Conservation (phyloP, 2,329 filamentous ascomycete genomes). For the Ophiostoma tasmaniense region DNA sequence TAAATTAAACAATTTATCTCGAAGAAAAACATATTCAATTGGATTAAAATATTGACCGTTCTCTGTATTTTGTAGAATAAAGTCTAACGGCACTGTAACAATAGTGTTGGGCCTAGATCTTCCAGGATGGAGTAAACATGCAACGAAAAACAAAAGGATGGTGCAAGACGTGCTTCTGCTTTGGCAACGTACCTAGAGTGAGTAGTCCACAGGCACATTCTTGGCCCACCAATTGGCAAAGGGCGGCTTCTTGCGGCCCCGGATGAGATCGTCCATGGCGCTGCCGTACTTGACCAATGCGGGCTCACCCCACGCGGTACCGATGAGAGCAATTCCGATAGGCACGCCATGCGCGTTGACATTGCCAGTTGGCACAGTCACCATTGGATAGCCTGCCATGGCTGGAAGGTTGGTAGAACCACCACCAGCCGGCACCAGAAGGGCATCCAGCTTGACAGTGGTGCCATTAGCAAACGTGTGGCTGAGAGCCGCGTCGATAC, state of each 20-base stretch:
- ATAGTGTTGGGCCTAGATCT: too few species aligned
- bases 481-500: not conserved
- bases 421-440: not conserved
- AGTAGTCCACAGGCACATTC: not conserved
- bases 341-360: not conserved
- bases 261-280: not conserved
- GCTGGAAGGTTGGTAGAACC: not conserved
- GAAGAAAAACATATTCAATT: too few species aligned
- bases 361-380: not conserved
- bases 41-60: too few species aligned
- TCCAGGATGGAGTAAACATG: too few species aligned
- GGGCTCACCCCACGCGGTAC: not conserved
- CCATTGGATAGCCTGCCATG: slow-evolving; percentile 1
- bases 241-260: not conserved
- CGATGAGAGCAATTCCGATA: not conserved
- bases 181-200: not conserved
- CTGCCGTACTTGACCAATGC: not conserved
- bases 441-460: not conserved
- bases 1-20: too few species aligned
- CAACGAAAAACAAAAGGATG: too few species aligned
- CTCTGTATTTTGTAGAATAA: too few species aligned
- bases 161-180: too few species aligned
- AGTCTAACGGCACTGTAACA: too few species aligned
- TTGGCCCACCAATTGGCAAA: not conserved
- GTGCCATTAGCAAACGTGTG: not conserved